Base-by-base conservation (phyloP, 768 basidiomycete species). In the Hypholoma fasciculare region DNA sequence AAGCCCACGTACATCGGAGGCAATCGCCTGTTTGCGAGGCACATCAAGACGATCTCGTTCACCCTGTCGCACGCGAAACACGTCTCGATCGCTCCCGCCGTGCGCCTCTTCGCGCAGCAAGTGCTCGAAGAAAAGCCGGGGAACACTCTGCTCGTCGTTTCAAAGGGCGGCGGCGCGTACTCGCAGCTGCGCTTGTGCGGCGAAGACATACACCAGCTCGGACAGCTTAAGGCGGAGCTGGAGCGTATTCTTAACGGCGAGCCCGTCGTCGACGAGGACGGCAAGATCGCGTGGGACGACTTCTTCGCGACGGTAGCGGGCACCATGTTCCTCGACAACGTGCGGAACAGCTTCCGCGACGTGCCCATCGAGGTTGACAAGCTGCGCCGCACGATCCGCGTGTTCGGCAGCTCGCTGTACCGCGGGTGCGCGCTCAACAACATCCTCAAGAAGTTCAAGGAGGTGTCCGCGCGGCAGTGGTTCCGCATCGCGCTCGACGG, bases 191-290 rank as follows among this genome's bases (percentile, higher is more conserved):
- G 74, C 57, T 59, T 92, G 1, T 79, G 75, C 1, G 82, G 83
- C 0, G 78, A 82, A 12, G 76, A 79, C 11, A 63, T 81, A 11
- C 77, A 77, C 52, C 71, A 80, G 7, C 67, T 93, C 1, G 81
- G 82, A 0, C 69, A 68, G 40, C 76, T 89, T 52, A 91, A 90
- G 63, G 67, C 73, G 2, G 77, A 85, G 60, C 77, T 90, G 19
- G 88, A 90, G 65, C 76, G 75, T n/a, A 72, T 87, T 11, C 65
- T 88, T 0, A 80, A 77, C 2, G 90, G 90, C 0, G 87, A 92
- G 61, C 71, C 79, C 2, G 67, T 90, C 36, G 76, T 71, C 26
- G 63, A 11, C 16, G 14, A 80, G 16, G 77, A 83, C 46, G 82
- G 79, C 27, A 79, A 80, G 40, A 71, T 77, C 1, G 72, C 82